Evolutionary conservation across 225 moss, liverwort and hornwort species (phyloP).

Genomic region (Neckera pumila): DNA sequence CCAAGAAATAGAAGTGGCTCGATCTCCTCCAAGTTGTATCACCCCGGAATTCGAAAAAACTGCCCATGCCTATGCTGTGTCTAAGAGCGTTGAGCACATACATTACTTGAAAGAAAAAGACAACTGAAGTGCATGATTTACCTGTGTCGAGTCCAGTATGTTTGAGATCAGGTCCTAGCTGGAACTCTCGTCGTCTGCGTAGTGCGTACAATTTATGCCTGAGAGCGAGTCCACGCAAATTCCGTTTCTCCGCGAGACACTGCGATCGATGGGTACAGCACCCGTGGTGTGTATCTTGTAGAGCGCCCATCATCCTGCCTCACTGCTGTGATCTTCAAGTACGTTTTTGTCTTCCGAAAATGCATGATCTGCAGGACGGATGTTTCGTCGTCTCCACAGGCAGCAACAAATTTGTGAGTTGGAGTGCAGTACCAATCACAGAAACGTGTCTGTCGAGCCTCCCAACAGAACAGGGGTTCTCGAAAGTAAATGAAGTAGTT

Average conservation of each 20-base stretch:
- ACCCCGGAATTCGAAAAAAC: no score
- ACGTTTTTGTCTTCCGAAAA: not conserved
- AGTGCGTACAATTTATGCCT: not conserved
- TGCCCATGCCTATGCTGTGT: no score
- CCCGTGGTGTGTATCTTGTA: not conserved
- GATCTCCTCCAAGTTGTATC: not conserved
- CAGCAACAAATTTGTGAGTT: not conserved
- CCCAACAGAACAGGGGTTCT: not conserved
- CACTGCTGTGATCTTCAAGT: not conserved
- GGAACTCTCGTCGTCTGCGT: not conserved
- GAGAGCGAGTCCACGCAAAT: not conserved
- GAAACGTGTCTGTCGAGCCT: not conserved
- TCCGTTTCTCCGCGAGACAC: not conserved
- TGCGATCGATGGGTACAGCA: not conserved
- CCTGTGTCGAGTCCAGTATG: not conserved
- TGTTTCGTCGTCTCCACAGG: not conserved
- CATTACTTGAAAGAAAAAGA: not conserved
- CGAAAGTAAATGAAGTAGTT: no score
- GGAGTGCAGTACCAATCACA: not conserved
- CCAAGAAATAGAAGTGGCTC: not conserved
- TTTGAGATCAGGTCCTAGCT: not conserved
- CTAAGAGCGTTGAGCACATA: not conserved
- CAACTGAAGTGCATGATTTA: not conserved
- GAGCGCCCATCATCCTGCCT: not conserved
- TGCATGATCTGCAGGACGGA: not conserved